Evolutionary conservation across 768 basidiomycete species (phyloP), one percentile per base, ranked within the genome.

Genomic region (Mycena latifolia): DNA sequence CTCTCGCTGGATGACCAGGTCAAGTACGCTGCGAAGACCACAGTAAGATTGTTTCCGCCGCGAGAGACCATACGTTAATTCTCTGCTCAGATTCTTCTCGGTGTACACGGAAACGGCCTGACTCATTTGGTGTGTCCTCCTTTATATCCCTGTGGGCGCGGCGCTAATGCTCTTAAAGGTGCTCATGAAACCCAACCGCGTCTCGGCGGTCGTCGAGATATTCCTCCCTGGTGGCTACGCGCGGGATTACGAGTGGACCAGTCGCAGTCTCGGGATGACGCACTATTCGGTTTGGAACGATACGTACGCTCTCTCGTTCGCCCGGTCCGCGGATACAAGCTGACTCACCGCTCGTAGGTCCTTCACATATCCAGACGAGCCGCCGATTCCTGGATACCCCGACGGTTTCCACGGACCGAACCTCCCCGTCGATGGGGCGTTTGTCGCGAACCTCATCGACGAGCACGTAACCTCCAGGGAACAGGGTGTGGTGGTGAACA

Each of bases 241-340:
- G 43, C 82, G 85, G 67, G 89, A 89, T 71, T 89, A 90, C 72
- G 85, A 89, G 69, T 90, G 88, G 82, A 90, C 89, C 8, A 75
- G 83, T 4, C 75, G 82, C 33, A 81, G 85, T 3, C 72, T 90
- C 27, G 88, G 87, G 10, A 82, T 86, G 75, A 80, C 71, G 29
- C 83, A 91, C 72, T 88, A 84, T 56, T 87, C 83, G 0, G 75
- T 91, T 35, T 87, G 88, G 88, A 86, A 88, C 62, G 83, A 88
- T 71, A 82, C 82, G 80, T 64, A 28, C 4, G 57, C 47, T 46
- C 46, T 24, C 35, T 15, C 45, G 9, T 58, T 62, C 47, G 24
- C 55, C 33, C 8, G 15, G 6, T 63, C 20, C 28, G 28, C 5
- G n/a, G n/a, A n/a, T n/a, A n/a, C n/a, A n/a, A n/a, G n/a, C n/a